Percentiles rank a stretch among this genome's conserved stretches.
phyloP scores from a whole-genome alignment of 129 eudicot genomes.

The Chrysanthemum lavandulifolium region DNA sequence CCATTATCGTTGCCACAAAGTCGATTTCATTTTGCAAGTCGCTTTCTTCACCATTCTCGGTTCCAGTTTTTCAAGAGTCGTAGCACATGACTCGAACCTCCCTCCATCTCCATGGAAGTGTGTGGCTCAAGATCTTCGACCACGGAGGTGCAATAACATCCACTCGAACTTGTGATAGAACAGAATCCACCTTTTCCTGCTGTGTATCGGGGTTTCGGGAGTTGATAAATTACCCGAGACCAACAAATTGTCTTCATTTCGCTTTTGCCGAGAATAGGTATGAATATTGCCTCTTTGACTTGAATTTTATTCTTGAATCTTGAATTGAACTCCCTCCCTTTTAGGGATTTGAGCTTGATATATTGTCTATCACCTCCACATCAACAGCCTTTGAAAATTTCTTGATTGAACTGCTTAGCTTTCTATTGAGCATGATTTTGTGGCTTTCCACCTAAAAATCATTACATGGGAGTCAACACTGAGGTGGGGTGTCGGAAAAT shows the following conservation, averaged over 20 bases:
- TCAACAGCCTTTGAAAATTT: conserved; percentile 34
- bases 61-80: conserved; percentile 24
- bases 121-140: conserved; percentile 20
- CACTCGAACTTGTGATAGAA: conserved; percentile 25
- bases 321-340: conserved; percentile 49
- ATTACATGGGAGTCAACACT: conserved; percentile 20
- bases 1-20: conserved; percentile 13
- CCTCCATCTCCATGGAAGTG: conserved; percentile 21
- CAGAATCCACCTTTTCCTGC: conserved; percentile 24
- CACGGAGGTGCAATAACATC: conserved; percentile 12
- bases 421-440: conserved; percentile 64
- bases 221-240: not conserved
- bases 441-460: conserved; percentile 52
- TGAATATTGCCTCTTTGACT: conserved; percentile 36
- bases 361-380: conserved; percentile 27
- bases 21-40: conserved; percentile 13
- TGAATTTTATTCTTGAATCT: conserved; percentile 61
- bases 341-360: conserved; percentile 23
- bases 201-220: conserved; percentile 15
- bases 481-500: conserved; percentile 39
- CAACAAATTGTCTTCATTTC: no score
- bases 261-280: not conserved
- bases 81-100: conserved; percentile 28
- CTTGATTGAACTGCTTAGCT: conserved; percentile 18
- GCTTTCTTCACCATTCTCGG: conserved; percentile 21